Percentiles rank a stretch among this genome's conserved stretches.
Evolutionary conservation across 768 basidiomycete species (phyloP).

Genomic region (Psilocybe subaeruginosa): DNA sequence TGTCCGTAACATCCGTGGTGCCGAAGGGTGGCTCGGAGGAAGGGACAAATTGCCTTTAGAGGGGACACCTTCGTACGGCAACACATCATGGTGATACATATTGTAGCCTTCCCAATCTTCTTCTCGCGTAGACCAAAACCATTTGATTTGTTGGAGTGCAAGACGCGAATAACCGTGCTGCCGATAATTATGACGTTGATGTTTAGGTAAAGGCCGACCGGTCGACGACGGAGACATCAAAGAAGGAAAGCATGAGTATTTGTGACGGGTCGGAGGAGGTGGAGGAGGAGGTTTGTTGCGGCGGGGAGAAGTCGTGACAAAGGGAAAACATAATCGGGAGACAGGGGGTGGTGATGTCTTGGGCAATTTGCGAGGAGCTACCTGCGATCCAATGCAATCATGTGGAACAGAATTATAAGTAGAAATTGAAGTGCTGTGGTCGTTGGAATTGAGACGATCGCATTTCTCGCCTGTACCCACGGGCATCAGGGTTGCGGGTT

Average conservation of each 20-base stretch:
- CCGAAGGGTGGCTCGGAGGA: background rate
- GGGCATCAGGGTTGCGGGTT: background rate
- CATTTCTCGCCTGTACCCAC: background rate
- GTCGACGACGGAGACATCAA: constrained; percentile 32
- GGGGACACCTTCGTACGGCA: constrained; percentile 11
- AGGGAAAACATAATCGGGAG: constrained; percentile 28
- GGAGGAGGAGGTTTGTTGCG: constrained; percentile 19
- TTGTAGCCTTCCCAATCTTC: constrained; percentile 50
- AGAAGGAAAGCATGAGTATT: constrained; percentile 41
- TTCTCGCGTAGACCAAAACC: constrained; percentile 61
- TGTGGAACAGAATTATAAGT: constrained; percentile 3
- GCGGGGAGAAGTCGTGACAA: constrained; percentile 21
- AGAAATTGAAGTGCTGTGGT: background rate
- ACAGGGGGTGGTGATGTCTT: constrained; percentile 21
- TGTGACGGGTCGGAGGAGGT: constrained; percentile 27
- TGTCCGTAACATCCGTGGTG: background rate
- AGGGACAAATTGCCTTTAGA: background rate
- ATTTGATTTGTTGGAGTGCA: constrained; percentile 61
- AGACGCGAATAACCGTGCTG: constrained; percentile 69
- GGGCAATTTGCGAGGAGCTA: constrained; percentile 24
- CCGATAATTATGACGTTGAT: constrained; percentile 44
- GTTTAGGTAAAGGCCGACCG: constrained; percentile 26
- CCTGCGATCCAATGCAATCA: constrained; percentile 16
- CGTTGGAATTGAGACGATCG: background rate
- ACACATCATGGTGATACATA: constrained; percentile 2